Conservation (phyloP, 1,284 basidiomycete species). For the Trametes hirsuta region DNA sequence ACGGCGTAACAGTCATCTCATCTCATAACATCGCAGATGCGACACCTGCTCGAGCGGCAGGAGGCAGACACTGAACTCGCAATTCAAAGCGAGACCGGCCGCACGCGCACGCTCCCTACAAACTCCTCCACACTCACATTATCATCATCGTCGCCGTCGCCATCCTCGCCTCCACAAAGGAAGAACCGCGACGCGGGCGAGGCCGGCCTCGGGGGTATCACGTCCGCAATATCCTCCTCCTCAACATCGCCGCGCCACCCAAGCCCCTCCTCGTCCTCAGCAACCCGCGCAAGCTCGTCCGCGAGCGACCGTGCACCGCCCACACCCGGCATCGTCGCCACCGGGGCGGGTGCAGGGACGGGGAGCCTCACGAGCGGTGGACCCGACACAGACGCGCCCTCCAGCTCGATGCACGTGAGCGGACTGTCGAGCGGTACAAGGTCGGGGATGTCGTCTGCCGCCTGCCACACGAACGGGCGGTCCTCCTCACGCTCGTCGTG, state of each 20-base stretch:
- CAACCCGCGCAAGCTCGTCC: conserved; percentile 2
- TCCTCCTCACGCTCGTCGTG: neutral
- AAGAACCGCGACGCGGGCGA: conserved; percentile 9
- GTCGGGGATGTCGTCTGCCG: neutral
- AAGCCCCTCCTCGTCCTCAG: neutral
- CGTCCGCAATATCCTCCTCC: neutral
- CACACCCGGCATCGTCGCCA: neutral
- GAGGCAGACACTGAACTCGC: no score
- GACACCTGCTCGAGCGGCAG: no score
- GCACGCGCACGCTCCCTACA: neutral
- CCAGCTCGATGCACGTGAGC: neutral
- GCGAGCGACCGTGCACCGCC: neutral
- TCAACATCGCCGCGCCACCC: no score
- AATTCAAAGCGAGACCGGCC: conserved; percentile 2
- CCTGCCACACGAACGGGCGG: neutral
- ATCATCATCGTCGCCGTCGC: neutral
- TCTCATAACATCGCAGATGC: no score
- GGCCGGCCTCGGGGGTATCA: neutral
- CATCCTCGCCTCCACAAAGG: conserved; percentile 1
- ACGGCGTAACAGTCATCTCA: no score
- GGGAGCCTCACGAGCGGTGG: neutral
- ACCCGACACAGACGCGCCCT: neutral
- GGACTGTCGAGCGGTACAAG: neutral
- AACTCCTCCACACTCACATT: neutral
- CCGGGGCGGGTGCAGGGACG: neutral